Evolutionary conservation across 1,284 basidiomycete genomes (phyloP).

Genomic region (Afroboletus lepidellus): DNA sequence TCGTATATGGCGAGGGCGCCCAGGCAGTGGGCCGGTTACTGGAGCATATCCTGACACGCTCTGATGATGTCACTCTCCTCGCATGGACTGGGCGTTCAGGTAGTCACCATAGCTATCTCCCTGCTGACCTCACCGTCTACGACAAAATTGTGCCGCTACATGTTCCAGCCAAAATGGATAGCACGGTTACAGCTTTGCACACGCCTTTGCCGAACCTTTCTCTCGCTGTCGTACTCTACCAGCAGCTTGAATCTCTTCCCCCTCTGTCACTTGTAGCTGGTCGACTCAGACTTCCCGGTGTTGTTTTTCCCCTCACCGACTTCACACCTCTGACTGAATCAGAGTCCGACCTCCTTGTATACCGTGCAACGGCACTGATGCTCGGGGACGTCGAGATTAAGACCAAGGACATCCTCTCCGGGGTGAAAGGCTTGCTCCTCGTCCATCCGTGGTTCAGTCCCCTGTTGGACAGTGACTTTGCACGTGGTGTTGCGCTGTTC

Average conservation of each 20-base stretch:
- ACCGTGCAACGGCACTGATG: neutral
- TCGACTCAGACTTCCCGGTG: neutral
- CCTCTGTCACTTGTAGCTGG: neutral
- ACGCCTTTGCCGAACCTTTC: neutral
- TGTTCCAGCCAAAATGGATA: neutral
- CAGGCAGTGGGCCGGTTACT: neutral
- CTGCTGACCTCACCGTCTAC: neutral
- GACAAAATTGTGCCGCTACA: neutral
- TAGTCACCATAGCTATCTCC: neutral
- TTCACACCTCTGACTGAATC: neutral
- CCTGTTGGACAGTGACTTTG: neutral
- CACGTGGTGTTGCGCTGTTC: neutral
- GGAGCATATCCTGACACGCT: neutral
- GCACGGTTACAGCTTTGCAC: neutral
- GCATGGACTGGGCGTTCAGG: neutral
- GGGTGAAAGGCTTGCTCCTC: neutral
- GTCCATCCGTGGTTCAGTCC: conserved; percentile 7
- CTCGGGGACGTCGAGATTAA: neutral
- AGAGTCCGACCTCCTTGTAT: neutral
- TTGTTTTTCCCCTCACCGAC: neutral
- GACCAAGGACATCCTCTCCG: neutral
- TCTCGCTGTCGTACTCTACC: neutral
- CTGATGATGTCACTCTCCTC: neutral
- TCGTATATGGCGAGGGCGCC: neutral
- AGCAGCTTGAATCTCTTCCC: neutral